A percentile compares a stretch with the other conserved stretches of the same genome.
Evolutionary conservation across 1,284 basidiomycete genomes (phyloP).

Genomic region (Ustilago tritici): DNA sequence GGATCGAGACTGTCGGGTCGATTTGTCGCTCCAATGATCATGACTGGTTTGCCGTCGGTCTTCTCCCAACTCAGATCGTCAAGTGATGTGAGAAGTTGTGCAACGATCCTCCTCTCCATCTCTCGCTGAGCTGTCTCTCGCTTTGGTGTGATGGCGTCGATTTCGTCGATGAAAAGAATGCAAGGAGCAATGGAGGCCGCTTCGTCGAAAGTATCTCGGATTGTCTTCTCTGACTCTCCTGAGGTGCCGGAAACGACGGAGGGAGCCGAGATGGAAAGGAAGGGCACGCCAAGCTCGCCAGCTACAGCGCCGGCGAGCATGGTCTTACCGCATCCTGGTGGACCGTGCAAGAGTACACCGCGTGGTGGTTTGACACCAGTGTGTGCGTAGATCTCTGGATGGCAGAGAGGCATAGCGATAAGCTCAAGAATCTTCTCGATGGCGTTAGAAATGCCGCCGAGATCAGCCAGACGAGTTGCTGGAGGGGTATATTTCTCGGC

Average conservation of each 20-base stretch:
- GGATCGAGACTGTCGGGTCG: slow-evolving; percentile 93
- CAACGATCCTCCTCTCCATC: slow-evolving; percentile 97
- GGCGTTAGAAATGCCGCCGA: slow-evolving; percentile 87
- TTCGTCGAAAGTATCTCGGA: slow-evolving; percentile 90
- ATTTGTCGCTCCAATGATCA: slow-evolving; percentile 96
- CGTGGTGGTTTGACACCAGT: slow-evolving; percentile 92
- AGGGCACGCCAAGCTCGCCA: slow-evolving; percentile 82
- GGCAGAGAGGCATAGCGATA: slow-evolving; percentile 91
- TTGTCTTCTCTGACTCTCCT: slow-evolving; percentile 94
- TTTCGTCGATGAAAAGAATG: slow-evolving; percentile 78
- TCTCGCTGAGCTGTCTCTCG: slow-evolving; percentile 90
- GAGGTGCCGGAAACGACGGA: slow-evolving; percentile 97
- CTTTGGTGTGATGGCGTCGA: slow-evolving; percentile 97
- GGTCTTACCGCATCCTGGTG: slow-evolving; percentile 93
- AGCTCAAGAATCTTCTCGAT: slow-evolving; percentile 94
- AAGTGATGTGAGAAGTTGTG: slow-evolving; percentile 96
- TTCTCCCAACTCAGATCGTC: slow-evolving; percentile 93
- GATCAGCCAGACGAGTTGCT: slow-evolving; percentile 79
- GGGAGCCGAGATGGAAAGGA: slow-evolving; percentile 92
- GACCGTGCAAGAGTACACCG: slow-evolving; percentile 94
- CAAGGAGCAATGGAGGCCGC: slow-evolving; percentile 64
- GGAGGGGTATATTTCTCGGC: slow-evolving; percentile 72
- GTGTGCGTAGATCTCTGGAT: slow-evolving; percentile 93
- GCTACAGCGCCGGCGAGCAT: slow-evolving; percentile 77
- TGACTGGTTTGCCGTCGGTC: slow-evolving; percentile 75